These are phyloP conservation scores for Fomitopsis pulvina DNA, from an alignment of 768 basidiomycete species.

Conservation along the genomic window DNA sequence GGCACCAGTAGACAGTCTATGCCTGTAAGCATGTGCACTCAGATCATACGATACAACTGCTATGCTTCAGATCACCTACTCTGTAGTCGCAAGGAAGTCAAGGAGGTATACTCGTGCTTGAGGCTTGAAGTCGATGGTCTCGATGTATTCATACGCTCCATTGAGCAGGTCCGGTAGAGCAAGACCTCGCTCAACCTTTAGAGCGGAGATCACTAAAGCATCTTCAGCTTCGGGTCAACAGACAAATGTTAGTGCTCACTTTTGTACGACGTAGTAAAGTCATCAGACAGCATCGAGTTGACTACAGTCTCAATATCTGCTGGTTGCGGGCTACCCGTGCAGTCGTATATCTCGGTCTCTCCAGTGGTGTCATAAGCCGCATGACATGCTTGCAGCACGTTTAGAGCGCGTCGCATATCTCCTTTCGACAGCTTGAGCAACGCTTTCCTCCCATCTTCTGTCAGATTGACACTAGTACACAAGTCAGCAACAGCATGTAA, in stretches of 20 bases:
- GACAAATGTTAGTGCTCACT: not conserved
- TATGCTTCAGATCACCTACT: slow-evolving; percentile 45
- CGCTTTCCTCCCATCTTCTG: slow-evolving; percentile 80
- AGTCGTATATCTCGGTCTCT: slow-evolving; percentile 91
- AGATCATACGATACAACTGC: not conserved
- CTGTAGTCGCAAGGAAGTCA: slow-evolving; percentile 90
- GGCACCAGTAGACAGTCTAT: slow-evolving; percentile 87
- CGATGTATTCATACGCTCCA: slow-evolving; percentile 87
- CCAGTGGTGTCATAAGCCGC: slow-evolving; percentile 88
- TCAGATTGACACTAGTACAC: slow-evolving; percentile 68
- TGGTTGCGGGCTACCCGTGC: slow-evolving; percentile 95
- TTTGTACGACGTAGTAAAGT: slow-evolving; percentile 88
- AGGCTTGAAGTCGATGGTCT: slow-evolving; percentile 79
- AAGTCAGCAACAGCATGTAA: slow-evolving; percentile 3
- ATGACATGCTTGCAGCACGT: slow-evolving; percentile 96
- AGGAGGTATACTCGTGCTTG: slow-evolving; percentile 86
- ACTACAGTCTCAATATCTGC: slow-evolving; percentile 91
- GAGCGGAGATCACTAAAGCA: slow-evolving; percentile 65
- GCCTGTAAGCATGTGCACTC: slow-evolving; percentile 47
- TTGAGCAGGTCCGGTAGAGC: slow-evolving; percentile 92
- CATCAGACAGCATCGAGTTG: slow-evolving; percentile 91
- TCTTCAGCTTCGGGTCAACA: not conserved
- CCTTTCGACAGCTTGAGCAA: slow-evolving; percentile 92
- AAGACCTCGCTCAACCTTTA: slow-evolving; percentile 90
- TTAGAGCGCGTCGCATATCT: slow-evolving; percentile 95